Conservation (phyloP, 306 rosid species). For the Quercus alba region DNA sequence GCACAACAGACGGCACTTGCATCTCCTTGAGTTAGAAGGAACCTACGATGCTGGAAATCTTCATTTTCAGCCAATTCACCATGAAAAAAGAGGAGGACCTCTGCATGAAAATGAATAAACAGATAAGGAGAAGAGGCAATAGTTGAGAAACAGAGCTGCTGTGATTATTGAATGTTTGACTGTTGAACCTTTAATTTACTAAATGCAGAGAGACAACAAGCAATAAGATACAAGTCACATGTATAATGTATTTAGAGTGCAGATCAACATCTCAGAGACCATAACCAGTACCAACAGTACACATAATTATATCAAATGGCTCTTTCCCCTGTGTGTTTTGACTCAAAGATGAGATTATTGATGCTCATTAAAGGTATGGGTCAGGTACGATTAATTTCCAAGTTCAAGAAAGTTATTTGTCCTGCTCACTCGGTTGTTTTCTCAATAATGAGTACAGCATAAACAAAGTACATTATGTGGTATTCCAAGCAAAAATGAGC, state of each 20-base stretch:
- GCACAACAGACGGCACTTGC: conserved; percentile 11
- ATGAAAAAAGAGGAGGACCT: conserved; percentile 15
- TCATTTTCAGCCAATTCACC: conserved; percentile 27
- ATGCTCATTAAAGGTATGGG: neutral
- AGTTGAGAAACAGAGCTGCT: neutral
- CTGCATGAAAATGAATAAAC: conserved; percentile 30
- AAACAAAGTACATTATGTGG: neutral
- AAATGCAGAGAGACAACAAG: neutral
- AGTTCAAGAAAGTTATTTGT: neutral
- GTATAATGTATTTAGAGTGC: neutral
- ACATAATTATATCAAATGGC: neutral
- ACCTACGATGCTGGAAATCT: conserved; percentile 17
- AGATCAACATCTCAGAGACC: neutral
- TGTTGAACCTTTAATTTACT: neutral
- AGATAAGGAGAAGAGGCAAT: neutral
- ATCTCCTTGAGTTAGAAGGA: conserved; percentile 18
- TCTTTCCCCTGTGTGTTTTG: too few species aligned
- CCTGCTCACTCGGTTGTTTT: neutral
- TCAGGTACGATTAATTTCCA: too few species aligned
- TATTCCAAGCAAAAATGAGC: neutral
- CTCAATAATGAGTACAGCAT: neutral
- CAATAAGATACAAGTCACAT: neutral
- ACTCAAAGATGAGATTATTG: neutral
- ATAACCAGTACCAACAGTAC: neutral
- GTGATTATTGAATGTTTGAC: neutral